A percentile compares a stretch with the other conserved stretches of the same genome.
These are phyloP conservation scores for Russula brevipes DNA, from an alignment of 768 basidiomycete species.

Conservation along the genomic window DNA sequence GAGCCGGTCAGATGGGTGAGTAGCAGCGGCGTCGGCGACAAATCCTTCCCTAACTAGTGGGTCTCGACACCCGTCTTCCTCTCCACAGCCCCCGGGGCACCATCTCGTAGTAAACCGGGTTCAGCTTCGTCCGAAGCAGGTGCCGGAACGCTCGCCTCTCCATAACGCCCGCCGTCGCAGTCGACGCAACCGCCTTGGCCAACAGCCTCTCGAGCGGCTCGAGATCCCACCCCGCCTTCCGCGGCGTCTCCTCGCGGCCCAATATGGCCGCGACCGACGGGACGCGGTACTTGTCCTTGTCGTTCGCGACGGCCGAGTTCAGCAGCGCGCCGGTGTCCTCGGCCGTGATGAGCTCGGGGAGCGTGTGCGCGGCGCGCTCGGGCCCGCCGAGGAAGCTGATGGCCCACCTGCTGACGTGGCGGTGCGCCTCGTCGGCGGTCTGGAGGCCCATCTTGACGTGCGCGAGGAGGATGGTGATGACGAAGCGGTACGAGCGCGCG, in stretches of 20 bases:
- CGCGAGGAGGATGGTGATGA: constrained; percentile 18
- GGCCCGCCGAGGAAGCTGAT: constrained; percentile 10
- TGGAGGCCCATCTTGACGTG: constrained; percentile 1
- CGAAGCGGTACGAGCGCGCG: constrained; percentile 15
- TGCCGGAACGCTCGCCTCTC: background rate
- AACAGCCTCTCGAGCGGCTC: constrained; percentile 23
- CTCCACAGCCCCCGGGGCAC: constrained; percentile 8
- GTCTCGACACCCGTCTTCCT: constrained; percentile 13
- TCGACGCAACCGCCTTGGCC: constrained; percentile 6
- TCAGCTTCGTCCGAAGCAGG: constrained; percentile 4
- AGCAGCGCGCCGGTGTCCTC: background rate
- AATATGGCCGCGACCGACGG: background rate
- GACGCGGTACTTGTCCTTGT: background rate
- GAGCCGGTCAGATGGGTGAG: too few relatives aligned
- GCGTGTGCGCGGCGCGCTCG: background rate
- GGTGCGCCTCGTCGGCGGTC: too few relatives aligned
- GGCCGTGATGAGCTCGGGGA: background rate
- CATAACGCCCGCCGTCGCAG: background rate
- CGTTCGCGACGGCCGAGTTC: background rate
- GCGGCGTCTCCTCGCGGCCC: background rate
- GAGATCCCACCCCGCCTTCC: constrained; percentile 10
- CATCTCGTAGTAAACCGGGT: constrained; percentile 9
- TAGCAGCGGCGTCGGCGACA: too few relatives aligned
- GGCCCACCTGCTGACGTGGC: constrained; percentile 2
- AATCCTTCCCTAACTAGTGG: background rate